These are phyloP conservation scores for Lodderomyces pseudojiufengensis DNA, from an alignment of 1,139 yeast species.

Conservation along the genomic window DNA sequence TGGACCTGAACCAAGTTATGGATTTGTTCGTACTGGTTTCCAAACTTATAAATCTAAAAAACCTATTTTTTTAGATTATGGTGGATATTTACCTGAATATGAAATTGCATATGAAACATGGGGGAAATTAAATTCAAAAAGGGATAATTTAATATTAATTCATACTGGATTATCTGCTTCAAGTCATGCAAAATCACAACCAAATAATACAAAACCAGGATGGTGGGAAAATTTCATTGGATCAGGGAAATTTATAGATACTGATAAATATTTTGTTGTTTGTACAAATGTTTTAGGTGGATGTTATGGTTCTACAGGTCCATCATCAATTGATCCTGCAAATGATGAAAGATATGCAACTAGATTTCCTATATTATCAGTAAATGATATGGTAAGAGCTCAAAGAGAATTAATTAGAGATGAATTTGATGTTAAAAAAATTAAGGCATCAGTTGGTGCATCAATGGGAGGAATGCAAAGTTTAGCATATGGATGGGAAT, in stretches of 20 bases:
- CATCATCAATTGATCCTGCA: conserved; percentile 75
- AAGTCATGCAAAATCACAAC: conserved; percentile 89
- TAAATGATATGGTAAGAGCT: conserved; percentile 89
- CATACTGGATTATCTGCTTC: conserved; percentile 94
- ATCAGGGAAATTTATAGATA: conserved; percentile 74
- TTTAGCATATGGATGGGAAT: conserved; percentile 80
- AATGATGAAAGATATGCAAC: conserved; percentile 72
- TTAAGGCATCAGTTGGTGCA: conserved; percentile 83
- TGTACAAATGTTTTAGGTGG: conserved; percentile 94
- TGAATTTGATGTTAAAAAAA: conserved; percentile 56
- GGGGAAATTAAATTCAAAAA: conserved; percentile 59
- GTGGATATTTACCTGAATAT: conserved; percentile 71
- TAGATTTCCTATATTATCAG: conserved; percentile 78
- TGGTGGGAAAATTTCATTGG: conserved; percentile 98
- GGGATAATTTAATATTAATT: conserved; percentile 68
- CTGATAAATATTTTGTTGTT: conserved; percentile 72
- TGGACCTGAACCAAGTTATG: conserved; percentile 86
- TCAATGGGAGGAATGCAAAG: conserved; percentile 99
- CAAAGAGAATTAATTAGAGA: conserved; percentile 66
- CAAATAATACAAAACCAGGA: conserved; percentile 66
- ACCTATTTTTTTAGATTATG: conserved; percentile 75
- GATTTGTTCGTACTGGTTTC: conserved; percentile 68
- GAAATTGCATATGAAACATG: conserved; percentile 89
- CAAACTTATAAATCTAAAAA: conserved; percentile 49
- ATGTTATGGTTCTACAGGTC: conserved; percentile 94